A percentile compares a stretch with the other conserved stretches of the same genome.
phyloP scores from a whole-genome alignment of 306 rosid genomes.

The Lupinus albus region DNA sequence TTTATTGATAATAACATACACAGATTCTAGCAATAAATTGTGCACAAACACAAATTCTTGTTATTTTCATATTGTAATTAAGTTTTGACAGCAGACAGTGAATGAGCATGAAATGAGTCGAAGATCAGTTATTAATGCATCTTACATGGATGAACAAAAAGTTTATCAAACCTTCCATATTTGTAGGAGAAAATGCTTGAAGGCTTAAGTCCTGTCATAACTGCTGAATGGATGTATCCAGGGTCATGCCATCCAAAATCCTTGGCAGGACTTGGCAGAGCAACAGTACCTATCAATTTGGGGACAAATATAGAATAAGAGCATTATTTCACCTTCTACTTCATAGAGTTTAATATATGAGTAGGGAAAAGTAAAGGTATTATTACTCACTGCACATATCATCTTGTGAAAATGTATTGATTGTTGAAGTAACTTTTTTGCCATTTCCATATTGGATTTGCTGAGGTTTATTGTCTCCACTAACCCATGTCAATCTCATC shows the following conservation, averaged over 20 bases:
- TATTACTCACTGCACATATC: slow-evolving; percentile 79
- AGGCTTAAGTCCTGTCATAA: slow-evolving; percentile 79
- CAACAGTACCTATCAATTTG: slow-evolving; percentile 46
- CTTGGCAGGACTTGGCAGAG: slow-evolving; percentile 71
- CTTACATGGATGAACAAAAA: background rate
- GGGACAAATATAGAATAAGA: background rate
- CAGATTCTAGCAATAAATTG: too few relatives aligned
- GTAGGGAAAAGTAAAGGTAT: slow-evolving; percentile 4
- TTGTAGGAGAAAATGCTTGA: slow-evolving; percentile 60
- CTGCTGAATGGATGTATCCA: slow-evolving; percentile 83
- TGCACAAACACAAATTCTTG: background rate
- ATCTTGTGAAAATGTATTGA: slow-evolving; percentile 66
- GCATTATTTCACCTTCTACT: too few relatives aligned
- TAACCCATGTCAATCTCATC: slow-evolving; percentile 92
- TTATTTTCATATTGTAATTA: slow-evolving; percentile 14
- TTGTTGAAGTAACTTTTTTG: slow-evolving; percentile 53
- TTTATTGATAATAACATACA: background rate
- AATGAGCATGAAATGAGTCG: slow-evolving; percentile 3
- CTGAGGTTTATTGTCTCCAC: slow-evolving; percentile 74
- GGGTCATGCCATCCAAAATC: slow-evolving; percentile 99
- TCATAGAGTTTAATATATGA: too few relatives aligned
- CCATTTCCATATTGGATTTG: slow-evolving; percentile 65
- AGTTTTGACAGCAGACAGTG: background rate
- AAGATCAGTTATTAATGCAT: background rate
- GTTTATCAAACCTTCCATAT: slow-evolving; percentile 70